phyloP scores from a whole-genome alignment of 164 flowering plant genomes.

The Pachysandra terminalis region DNA sequence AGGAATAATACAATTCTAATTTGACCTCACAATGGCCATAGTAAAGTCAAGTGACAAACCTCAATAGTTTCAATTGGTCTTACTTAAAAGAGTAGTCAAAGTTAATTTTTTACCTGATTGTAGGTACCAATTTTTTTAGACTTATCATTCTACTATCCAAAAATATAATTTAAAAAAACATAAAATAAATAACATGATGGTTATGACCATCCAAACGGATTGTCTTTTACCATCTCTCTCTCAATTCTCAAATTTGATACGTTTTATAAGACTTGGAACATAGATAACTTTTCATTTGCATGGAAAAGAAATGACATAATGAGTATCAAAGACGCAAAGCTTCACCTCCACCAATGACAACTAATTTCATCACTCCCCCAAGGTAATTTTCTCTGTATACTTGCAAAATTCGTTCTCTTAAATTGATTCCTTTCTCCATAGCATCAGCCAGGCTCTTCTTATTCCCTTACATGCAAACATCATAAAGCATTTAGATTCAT shows the following conservation, averaged over 20 bases:
- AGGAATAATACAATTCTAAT: too few relatives aligned
- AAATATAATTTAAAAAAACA: too few relatives aligned
- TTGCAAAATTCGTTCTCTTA: slow-evolving; percentile 69
- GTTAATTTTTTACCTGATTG: neutral
- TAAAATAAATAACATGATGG: neutral
- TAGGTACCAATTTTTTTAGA: neutral
- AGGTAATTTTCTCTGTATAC: slow-evolving; percentile 63
- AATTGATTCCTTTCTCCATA: slow-evolving; percentile 74
- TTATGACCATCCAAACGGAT: neutral
- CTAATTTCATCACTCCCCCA: slow-evolving; percentile 90
- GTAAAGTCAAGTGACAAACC: neutral
- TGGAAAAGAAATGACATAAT: neutral
- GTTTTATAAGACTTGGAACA: neutral
- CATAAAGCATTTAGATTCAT: slow-evolving; percentile 4
- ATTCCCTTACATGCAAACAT: slow-evolving; percentile 53
- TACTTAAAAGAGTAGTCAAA: neutral
- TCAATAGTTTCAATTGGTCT: neutral
- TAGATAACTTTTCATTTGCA: neutral
- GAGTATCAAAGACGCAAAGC: slow-evolving; percentile 9
- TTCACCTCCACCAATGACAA: slow-evolving; percentile 95
- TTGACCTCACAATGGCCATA: neutral
- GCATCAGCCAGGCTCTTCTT: slow-evolving; percentile 91
- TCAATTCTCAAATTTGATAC: neutral
- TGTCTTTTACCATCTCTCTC: neutral
- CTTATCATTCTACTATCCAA: neutral